Evolutionary conservation across 441 rosid genomes (phyloP).

Genomic region (Populus hybrid): DNA sequence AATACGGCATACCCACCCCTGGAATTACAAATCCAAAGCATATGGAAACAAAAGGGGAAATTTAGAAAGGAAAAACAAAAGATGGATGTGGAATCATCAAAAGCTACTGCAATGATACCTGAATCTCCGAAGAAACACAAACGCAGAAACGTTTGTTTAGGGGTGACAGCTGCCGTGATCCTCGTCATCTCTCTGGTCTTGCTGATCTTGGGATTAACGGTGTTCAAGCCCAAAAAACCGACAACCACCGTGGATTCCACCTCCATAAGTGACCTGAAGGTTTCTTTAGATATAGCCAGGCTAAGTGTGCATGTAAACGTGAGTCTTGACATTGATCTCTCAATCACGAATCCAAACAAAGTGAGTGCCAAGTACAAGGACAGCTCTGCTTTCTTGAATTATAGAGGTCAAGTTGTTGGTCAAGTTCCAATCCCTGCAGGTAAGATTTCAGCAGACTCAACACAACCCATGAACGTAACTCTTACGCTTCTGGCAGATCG

Average conservation of each 20-base stretch:
- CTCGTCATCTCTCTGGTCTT: conserved; percentile 29
- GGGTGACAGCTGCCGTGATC: conserved; percentile 24
- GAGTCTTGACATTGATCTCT: conserved; percentile 45
- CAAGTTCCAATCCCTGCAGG: conserved; percentile 64
- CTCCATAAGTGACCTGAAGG: conserved; percentile 28
- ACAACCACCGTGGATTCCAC: conserved; percentile 42
- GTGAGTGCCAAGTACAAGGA: conserved; percentile 56
- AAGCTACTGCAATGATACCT: neutral
- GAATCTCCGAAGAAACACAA: conserved; percentile 13
- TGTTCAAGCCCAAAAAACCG: conserved; percentile 70
- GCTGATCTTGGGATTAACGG: conserved; percentile 61
- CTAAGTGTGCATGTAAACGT: conserved; percentile 44
- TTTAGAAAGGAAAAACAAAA: neutral
- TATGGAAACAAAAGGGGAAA: neutral
- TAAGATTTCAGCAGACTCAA: conserved; percentile 37
- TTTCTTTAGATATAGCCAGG: conserved; percentile 28
- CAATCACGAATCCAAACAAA: conserved; percentile 67
- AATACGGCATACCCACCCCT: neutral
- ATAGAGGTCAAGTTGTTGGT: conserved; percentile 56
- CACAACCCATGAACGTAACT: conserved; percentile 39
- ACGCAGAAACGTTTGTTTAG: conserved; percentile 48
- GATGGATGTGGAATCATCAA: neutral
- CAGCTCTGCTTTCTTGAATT: conserved; percentile 46
- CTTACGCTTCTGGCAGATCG: conserved; percentile 71
- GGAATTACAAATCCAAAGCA: neutral